These are phyloP conservation scores for Myxozyma melibiosi DNA, from an alignment of 805 yeast species.

Conservation along the genomic window DNA sequence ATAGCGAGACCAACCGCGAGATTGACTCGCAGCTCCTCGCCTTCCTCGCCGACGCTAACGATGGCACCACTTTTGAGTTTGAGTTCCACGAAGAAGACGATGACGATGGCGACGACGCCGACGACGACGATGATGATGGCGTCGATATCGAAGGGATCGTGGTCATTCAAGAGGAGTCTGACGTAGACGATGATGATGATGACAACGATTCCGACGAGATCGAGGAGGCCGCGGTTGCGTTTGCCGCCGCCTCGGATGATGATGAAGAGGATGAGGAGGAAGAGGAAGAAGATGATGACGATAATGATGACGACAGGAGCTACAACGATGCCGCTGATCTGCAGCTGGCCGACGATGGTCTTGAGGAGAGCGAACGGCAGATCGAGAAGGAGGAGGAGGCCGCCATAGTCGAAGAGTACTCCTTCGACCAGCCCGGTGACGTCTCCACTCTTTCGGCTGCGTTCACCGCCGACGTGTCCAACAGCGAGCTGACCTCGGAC, in stretches of 20 bases:
- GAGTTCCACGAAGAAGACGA: slow-evolving; percentile 34
- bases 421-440: slow-evolving; percentile 11
- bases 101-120: slow-evolving; percentile 17
- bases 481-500: slow-evolving; percentile 36
- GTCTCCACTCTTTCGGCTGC: slow-evolving; percentile 2
- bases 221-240: slow-evolving; percentile 43
- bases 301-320: slow-evolving; percentile 56
- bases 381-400: slow-evolving; percentile 43
- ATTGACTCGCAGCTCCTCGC: slow-evolving; percentile 29
- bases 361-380: slow-evolving; percentile 43
- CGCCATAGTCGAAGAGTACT: slow-evolving; percentile 34
- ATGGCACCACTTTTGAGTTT: slow-evolving; percentile 16
- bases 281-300: slow-evolving; percentile 36
- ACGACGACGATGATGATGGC: slow-evolving; percentile 23
- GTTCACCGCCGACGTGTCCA: neutral
- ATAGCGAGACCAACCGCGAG: slow-evolving; percentile 5
- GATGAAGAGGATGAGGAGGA: slow-evolving; percentile 41
- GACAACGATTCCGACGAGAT: slow-evolving; percentile 47
- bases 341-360: slow-evolving; percentile 38
- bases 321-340: slow-evolving; percentile 48
- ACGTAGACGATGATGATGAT: slow-evolving; percentile 48
- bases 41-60: slow-evolving; percentile 27
- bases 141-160: slow-evolving; percentile 23
- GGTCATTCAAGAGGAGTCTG: slow-evolving; percentile 39
- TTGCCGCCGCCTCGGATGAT: slow-evolving; percentile 43